Evolutionary conservation across 306 rosid species (phyloP).

Genomic region (Pueraria montana): DNA sequence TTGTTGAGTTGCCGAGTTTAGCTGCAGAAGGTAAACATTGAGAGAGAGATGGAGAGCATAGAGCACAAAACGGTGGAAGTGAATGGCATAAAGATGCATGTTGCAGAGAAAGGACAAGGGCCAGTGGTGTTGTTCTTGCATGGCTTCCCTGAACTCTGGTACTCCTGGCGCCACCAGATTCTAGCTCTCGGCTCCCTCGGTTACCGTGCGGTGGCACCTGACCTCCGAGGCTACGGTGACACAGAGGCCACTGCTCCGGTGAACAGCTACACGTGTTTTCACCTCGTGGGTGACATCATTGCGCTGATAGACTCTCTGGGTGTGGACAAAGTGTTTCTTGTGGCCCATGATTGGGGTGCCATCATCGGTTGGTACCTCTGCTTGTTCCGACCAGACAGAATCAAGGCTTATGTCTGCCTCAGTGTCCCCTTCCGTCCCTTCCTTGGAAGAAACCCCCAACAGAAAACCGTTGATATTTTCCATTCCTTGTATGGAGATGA

Average conservation of each 20-base stretch:
- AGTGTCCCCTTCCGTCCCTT: constrained; percentile 51
- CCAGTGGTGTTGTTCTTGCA: constrained; percentile 54
- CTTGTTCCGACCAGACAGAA: constrained; percentile 52
- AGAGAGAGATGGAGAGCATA: constrained; percentile 43
- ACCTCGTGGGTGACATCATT: constrained; percentile 49
- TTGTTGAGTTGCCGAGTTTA: neutral
- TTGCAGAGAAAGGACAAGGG: constrained; percentile 58
- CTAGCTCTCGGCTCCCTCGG: constrained; percentile 48
- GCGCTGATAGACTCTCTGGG: constrained; percentile 52
- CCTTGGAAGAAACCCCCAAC: constrained; percentile 34
- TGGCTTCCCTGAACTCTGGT: constrained; percentile 61
- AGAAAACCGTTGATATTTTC: constrained; percentile 36
- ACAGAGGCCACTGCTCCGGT: constrained; percentile 41
- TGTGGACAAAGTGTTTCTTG: constrained; percentile 45
- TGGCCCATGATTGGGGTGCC: constrained; percentile 57
- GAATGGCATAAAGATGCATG: constrained; percentile 57
- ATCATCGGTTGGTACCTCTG: constrained; percentile 55
- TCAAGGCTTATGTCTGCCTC: constrained; percentile 54
- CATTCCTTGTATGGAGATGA: constrained; percentile 48
- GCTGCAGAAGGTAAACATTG: too few species aligned
- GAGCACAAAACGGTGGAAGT: constrained; percentile 48
- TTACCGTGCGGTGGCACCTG: constrained; percentile 54
- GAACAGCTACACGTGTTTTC: constrained; percentile 42
- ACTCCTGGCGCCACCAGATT: constrained; percentile 61
- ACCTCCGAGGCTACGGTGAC: constrained; percentile 57